Conservation (phyloP, 768 basidiomycete genomes). For the Agrocybe chaxingu region DNA sequence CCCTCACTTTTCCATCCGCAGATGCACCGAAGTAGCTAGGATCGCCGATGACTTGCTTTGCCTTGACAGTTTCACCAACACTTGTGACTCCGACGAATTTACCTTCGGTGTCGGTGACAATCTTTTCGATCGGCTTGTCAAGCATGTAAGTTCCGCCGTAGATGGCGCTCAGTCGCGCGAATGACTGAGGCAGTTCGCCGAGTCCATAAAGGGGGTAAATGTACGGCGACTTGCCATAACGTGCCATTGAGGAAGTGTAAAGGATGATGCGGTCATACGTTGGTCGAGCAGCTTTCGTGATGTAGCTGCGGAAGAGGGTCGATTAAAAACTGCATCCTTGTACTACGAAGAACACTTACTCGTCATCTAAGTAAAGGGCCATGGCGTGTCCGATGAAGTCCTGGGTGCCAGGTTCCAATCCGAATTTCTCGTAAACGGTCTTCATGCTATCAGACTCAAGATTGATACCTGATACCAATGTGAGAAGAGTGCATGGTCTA, state of each 20-base stretch:
- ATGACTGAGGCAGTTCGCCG: constrained; percentile 97
- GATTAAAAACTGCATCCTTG: neutral
- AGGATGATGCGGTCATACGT: constrained; percentile 94
- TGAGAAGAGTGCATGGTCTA: neutral
- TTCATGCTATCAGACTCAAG: constrained; percentile 93
- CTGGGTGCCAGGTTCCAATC: constrained; percentile 94
- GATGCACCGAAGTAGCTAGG: constrained; percentile 92
- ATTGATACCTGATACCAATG: constrained; percentile 59
- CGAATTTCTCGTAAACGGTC: constrained; percentile 94
- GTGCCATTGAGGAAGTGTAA: constrained; percentile 98
- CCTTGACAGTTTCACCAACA: constrained; percentile 89
- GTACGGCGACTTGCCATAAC: constrained; percentile 99
- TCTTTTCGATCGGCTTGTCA: constrained; percentile 89
- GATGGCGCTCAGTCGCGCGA: constrained; percentile 96
- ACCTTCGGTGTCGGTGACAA: constrained; percentile 81
- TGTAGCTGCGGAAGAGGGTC: constrained; percentile 61
- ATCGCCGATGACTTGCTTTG: constrained; percentile 96
- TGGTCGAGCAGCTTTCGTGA: constrained; percentile 85
- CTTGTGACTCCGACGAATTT: constrained; percentile 92
- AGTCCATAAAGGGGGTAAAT: constrained; percentile 99
- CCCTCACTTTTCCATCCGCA: constrained; percentile 72
- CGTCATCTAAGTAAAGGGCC: constrained; percentile 97
- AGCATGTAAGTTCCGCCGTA: constrained; percentile 99
- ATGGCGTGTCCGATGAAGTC: constrained; percentile 99
- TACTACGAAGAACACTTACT: constrained; percentile 51